These are phyloP conservation scores for Calendula officinalis DNA, from an alignment of 129 eudicot species.

Conservation along the genomic window DNA sequence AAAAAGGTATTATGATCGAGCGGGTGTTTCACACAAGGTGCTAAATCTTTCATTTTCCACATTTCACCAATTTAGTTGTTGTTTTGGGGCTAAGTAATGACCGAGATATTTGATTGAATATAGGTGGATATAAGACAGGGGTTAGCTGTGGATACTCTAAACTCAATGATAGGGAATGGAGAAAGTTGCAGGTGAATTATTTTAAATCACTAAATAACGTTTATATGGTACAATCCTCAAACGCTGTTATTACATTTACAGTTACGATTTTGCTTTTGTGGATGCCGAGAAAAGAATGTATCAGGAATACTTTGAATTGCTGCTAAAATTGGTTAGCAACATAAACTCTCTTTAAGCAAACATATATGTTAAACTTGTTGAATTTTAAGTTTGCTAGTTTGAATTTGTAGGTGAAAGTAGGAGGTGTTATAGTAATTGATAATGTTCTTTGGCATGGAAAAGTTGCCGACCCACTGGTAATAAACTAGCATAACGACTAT, in stretches of 20 bases:
- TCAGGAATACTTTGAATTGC: conserved; percentile 83
- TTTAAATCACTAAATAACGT: background rate
- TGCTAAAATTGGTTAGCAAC: conserved; percentile 68
- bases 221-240: background rate
- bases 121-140: conserved; percentile 79
- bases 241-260: conserved; percentile 24
- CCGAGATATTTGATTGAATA: conserved; percentile 6
- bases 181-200: conserved; percentile 67
- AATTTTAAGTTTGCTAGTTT: conserved; percentile 5
- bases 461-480: conserved; percentile 93
- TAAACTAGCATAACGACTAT: conserved; percentile 9
- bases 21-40: conserved; percentile 94
- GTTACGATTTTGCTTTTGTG: conserved; percentile 93
- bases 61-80: background rate
- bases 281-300: conserved; percentile 97
- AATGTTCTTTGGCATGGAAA: conserved; percentile 98
- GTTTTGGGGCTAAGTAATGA: background rate
- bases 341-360: conserved; percentile 7
- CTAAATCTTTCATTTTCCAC: conserved; percentile 20
- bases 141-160: conserved; percentile 71
- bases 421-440: conserved; percentile 87
- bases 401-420: conserved; percentile 74
- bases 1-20: conserved; percentile 70
- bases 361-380: conserved; percentile 11
- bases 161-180: conserved; percentile 67